Evolutionary conservation across 768 basidiomycete genomes (phyloP).

Genomic region (Daedaleopsis nitida): DNA sequence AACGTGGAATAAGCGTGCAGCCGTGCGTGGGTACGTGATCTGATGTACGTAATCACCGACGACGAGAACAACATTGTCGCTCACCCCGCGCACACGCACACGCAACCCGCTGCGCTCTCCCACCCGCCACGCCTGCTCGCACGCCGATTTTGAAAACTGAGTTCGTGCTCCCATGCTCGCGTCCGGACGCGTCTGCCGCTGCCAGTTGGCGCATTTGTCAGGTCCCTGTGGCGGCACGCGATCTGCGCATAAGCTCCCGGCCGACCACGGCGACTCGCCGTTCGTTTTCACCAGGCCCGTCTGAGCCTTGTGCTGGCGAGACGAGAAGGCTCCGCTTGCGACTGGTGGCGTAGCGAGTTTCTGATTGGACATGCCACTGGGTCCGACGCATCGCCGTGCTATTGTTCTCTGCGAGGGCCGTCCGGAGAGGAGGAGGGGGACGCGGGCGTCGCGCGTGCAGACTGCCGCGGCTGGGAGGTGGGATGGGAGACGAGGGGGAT

Average conservation of each 20-base stretch:
- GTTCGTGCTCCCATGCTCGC: neutral
- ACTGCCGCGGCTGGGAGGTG: no score
- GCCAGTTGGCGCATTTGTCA: neutral
- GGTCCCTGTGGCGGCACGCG: neutral
- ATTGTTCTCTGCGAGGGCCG: neutral
- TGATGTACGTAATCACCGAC: slow-evolving; percentile 18
- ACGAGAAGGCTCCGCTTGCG: slow-evolving; percentile 12
- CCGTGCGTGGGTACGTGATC: slow-evolving; percentile 26
- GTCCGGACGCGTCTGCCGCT: neutral
- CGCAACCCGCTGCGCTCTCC: neutral
- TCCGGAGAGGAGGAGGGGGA: neutral
- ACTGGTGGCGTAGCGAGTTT: slow-evolving; percentile 21
- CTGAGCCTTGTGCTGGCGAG: neutral
- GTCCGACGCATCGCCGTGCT: neutral
- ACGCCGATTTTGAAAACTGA: neutral
- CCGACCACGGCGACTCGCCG: neutral
- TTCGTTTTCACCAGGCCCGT: neutral
- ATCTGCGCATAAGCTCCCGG: neutral
- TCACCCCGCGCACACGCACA: neutral
- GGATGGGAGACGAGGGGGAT: no score
- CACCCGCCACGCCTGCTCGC: no score
- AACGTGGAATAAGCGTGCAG: slow-evolving; percentile 33
- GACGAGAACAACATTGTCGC: neutral
- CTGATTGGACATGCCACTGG: slow-evolving; percentile 11
- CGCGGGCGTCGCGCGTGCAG: neutral